Evolutionary conservation across 75 land plant species (phyloP).

Genomic region (Pinus albicaulis): DNA sequence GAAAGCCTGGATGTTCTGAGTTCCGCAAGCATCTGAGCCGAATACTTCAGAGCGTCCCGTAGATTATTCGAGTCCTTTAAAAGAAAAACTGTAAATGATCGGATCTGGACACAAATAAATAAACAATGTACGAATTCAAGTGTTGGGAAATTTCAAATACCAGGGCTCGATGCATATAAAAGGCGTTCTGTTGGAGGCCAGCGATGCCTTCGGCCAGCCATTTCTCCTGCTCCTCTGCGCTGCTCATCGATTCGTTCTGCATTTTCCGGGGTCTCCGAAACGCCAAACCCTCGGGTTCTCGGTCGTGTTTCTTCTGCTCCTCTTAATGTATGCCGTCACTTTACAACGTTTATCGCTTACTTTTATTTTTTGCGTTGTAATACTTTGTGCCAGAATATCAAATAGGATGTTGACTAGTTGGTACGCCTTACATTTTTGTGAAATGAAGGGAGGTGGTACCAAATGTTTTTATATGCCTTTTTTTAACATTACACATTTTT

Average conservation of each 20-base stretch:
- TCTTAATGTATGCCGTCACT: too few relatives aligned
- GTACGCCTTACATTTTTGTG: too few relatives aligned
- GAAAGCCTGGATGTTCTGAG: constrained; percentile 91
- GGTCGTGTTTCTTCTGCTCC: too few relatives aligned
- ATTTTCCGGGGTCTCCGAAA: not conserved
- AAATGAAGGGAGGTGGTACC: too few relatives aligned
- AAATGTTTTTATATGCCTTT: too few relatives aligned
- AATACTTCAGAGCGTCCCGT: constrained; percentile 87
- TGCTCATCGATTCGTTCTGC: constrained; percentile 24
- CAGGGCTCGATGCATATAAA: constrained; percentile 97
- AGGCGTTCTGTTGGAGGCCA: constrained; percentile 93
- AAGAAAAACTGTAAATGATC: not conserved
- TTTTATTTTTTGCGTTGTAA: too few relatives aligned
- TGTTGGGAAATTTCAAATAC: constrained; percentile 15
- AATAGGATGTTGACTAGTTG: too few relatives aligned
- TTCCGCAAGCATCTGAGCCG: constrained; percentile 97
- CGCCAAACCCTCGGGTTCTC: too few relatives aligned
- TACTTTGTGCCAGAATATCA: too few relatives aligned
- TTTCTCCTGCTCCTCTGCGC: constrained; percentile 91
- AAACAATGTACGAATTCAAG: not conserved
- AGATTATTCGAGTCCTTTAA: constrained; percentile 85
- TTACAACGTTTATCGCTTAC: too few relatives aligned
- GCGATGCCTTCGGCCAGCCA: constrained; percentile 96
- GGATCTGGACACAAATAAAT: not conserved
- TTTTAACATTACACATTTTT: too few relatives aligned